phyloP scores from a whole-genome alignment of 139 green algal genomes.

The Haematococcus lacustris region DNA sequence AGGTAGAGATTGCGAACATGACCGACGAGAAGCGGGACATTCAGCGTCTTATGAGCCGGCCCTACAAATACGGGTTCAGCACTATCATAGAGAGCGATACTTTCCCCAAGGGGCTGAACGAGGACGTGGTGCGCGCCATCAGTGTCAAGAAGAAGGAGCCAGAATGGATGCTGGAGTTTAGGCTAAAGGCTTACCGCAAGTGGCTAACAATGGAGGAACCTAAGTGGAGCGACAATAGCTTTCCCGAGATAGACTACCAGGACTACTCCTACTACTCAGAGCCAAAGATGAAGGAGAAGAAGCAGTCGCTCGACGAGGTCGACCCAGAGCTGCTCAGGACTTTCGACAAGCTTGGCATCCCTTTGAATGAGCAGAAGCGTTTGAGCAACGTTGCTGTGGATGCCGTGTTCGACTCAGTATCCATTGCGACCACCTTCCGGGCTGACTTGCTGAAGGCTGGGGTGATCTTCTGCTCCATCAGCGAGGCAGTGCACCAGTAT shows the following conservation, averaged over 20 bases:
- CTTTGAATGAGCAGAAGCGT: constrained; percentile 96
- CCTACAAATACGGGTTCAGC: constrained; percentile 94
- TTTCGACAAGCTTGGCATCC: constrained; percentile 98
- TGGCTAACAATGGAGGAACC: constrained; percentile 97
- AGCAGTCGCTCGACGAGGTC: constrained; percentile 83
- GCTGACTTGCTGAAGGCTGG: constrained; percentile 89
- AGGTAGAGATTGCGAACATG: neutral
- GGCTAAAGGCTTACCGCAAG: constrained; percentile 84
- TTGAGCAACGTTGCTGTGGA: constrained; percentile 96
- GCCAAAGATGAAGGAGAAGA: constrained; percentile 85
- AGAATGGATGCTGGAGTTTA: constrained; percentile 98
- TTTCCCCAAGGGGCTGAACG: constrained; percentile 67
- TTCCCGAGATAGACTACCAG: constrained; percentile 85
- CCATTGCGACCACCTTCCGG: constrained; percentile 96
- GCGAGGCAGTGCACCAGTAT: constrained; percentile 91
- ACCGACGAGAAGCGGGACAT: constrained; percentile 45
- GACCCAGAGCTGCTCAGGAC: constrained; percentile 94
- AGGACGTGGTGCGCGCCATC: constrained; percentile 93
- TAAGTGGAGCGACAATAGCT: constrained; percentile 84
- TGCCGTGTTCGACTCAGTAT: constrained; percentile 97
- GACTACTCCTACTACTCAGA: constrained; percentile 91
- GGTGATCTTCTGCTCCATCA: constrained; percentile 97
- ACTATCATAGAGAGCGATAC: constrained; percentile 85
- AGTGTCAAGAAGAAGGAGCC: constrained; percentile 97
- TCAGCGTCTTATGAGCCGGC: constrained; percentile 60